Conservation (phyloP, 2,329 filamentous ascomycete species). For the Karstenula rhodostoma region DNA sequence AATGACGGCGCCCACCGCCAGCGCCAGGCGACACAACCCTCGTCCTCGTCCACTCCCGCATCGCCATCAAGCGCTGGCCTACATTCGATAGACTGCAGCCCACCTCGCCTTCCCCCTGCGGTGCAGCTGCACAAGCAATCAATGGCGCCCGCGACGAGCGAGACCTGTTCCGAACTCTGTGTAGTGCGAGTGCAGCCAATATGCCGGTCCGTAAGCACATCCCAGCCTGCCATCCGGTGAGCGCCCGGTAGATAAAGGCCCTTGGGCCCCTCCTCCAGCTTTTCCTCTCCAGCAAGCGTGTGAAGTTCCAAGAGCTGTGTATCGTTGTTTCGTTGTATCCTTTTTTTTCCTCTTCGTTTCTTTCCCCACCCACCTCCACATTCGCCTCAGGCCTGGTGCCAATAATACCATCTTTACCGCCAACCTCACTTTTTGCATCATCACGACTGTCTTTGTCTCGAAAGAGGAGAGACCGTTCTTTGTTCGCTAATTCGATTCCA, state of each 20-base stretch:
- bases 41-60: slow-evolving; percentile 42
- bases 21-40: slow-evolving; percentile 37
- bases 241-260: slow-evolving; percentile 45
- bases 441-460: slow-evolving; percentile 31
- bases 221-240: slow-evolving; percentile 28
- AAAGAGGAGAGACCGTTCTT: slow-evolving; percentile 26
- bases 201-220: slow-evolving; percentile 35
- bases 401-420: slow-evolving; percentile 42
- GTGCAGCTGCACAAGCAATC: slow-evolving; percentile 45
- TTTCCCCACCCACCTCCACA: slow-evolving; percentile 36
- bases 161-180: slow-evolving; percentile 30
- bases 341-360: slow-evolving; percentile 52
- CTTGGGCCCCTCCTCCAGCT: slow-evolving; percentile 39
- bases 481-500: slow-evolving; percentile 47
- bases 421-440: slow-evolving; percentile 24
- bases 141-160: slow-evolving; percentile 39
- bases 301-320: slow-evolving; percentile 59
- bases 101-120: slow-evolving; percentile 40
- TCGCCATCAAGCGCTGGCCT: slow-evolving; percentile 45
- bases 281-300: slow-evolving; percentile 60
- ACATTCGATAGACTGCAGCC: slow-evolving; percentile 47
- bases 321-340: slow-evolving; percentile 55
- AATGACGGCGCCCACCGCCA: slow-evolving; percentile 24
- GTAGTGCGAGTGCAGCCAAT: slow-evolving; percentile 31
- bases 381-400: slow-evolving; percentile 55